Evolutionary conservation across 352 stramenopile species (phyloP).

Genomic region (Phytophthora hybrid): DNA sequence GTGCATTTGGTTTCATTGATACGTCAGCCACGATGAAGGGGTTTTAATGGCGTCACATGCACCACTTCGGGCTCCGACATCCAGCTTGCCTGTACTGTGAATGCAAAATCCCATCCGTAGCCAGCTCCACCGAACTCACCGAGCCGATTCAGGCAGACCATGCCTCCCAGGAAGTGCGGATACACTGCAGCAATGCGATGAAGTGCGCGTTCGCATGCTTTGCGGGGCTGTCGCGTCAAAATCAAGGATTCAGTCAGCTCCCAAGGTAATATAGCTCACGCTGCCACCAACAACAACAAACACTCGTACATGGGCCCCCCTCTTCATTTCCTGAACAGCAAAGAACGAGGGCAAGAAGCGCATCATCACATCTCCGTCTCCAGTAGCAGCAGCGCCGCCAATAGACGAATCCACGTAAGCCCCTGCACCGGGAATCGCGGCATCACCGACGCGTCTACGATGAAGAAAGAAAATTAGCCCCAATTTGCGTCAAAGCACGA

Average conservation of each 20-base stretch:
- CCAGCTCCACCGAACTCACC: constrained; percentile 81
- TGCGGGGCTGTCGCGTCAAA: constrained; percentile 51
- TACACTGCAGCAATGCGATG: constrained; percentile 60
- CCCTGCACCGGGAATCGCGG: constrained; percentile 81
- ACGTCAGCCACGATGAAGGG: constrained; percentile 23
- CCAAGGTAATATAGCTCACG: background rate
- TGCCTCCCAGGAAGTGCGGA: constrained; percentile 75
- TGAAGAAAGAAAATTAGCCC: background rate
- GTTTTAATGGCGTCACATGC: constrained; percentile 51
- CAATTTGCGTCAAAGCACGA: background rate
- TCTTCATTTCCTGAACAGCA: constrained; percentile 84
- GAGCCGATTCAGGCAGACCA: constrained; percentile 80
- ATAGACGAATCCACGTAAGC: constrained; percentile 88
- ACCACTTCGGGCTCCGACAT: constrained; percentile 67
- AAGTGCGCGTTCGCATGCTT: constrained; percentile 67
- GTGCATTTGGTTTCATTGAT: constrained; percentile 1
- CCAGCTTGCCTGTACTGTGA: constrained; percentile 63
- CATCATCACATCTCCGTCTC: constrained; percentile 94
- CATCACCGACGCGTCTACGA: constrained; percentile 88
- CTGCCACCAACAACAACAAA: background rate
- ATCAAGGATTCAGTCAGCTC: constrained; percentile 10
- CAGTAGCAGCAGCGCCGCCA: constrained; percentile 86
- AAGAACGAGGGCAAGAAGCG: constrained; percentile 89
- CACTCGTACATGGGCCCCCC: constrained; percentile 66
- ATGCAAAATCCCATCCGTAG: constrained; percentile 81